Evolutionary conservation across 768 basidiomycete species (phyloP), one percentile per base, ranked within the genome.

Genomic region (Sarcodon sp.): DNA sequence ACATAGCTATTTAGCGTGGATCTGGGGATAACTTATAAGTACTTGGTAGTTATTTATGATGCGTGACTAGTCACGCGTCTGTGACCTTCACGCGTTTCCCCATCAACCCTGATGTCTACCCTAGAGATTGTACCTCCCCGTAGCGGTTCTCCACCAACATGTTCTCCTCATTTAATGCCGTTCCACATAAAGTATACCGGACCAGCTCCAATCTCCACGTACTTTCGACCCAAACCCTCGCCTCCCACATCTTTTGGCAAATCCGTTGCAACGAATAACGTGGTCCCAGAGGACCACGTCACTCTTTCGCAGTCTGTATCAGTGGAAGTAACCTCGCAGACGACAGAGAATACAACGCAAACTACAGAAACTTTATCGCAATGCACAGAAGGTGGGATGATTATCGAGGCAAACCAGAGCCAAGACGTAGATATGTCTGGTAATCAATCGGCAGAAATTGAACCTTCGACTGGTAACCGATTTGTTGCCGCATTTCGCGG

Each of bases 101-200:
- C 39, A 9, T 45, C 51, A 11, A 21, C 12, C 6, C 1, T n/a
- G n/a, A 35, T 45, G 12, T 46, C 52, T 1, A 34, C 32, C n/a
- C 31, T 51, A n/a, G 50, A 49, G 21, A 37, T 56, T n/a, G 18
- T 49, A 27, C 21, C 21, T 12, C 44, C 45, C 3, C 12, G 39
- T 3, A 47, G 50, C 15, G 33, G 11, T 18, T 33, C 57, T 12
- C 54, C 74, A 8, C 59, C 65, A n/a, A 49, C 53, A 59, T 77
- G 75, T 43, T 67, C 64, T 2, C 86, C 84, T 1, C 72, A 80
- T 57, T 70, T 92, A 32, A 87, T 92, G 84, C 88, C 88, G 4
- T 91, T 92, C 53, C 78, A 83, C 54, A 79, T 90, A 43, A 63
- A 70, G 10, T 77, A 87, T 61, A 68, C 72, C 8, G 88, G 88